Evolutionary conservation across 2,329 filamentous ascomycete genomes (phyloP), one percentile per base, ranked within the genome.

Genomic region (Leptographium procerum): DNA sequence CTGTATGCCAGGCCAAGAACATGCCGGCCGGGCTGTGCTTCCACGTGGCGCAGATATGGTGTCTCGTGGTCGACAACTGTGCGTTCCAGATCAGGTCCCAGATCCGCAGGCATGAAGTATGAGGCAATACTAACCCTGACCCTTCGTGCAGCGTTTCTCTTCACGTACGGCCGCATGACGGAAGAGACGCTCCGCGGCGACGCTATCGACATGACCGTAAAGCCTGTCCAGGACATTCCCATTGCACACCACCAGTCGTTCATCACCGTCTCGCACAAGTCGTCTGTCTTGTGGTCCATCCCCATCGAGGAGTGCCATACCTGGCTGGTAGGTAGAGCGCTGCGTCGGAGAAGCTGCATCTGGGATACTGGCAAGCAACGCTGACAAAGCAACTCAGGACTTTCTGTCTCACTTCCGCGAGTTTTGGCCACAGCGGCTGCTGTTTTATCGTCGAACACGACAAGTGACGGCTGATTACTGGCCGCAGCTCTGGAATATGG

Each of bases 1-100:
- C 73, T 3, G 72, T 78, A 10, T 72, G 75, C 56, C 70, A 71
- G 57, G 64, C 72, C 16, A 68, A 68, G 1, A 67, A 68, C 47
- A 69, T 67, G 3, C 68, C 68, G 0, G 61, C 66, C 11, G 70
- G 68, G 1, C 64, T 71, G 22, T 79, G 75, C 56, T 78, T 77
- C 57, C 76, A 79, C 58, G 72, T 79, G 51, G 67, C 72, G 1
- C 77, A 79, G 61, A 58, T 77, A 11, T 79, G 77, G 77, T 75
- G 71, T 60, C 62, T 79, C 6, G 66, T 77, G 8, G 60, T 79
- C 1, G 72, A 73, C 47, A 72, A 76, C 51, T 70, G 75, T 77
- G n/a, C n/a, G 43, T 47, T 13, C 13, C 6, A 8, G 11, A 47
- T 4, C 6, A 24, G 9, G n/a, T 10, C n/a, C n/a, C 22, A 14